These are phyloP conservation scores for Exophiala sideris DNA, from an alignment of 2,329 filamentous ascomycete species.

Conservation along the genomic window DNA sequence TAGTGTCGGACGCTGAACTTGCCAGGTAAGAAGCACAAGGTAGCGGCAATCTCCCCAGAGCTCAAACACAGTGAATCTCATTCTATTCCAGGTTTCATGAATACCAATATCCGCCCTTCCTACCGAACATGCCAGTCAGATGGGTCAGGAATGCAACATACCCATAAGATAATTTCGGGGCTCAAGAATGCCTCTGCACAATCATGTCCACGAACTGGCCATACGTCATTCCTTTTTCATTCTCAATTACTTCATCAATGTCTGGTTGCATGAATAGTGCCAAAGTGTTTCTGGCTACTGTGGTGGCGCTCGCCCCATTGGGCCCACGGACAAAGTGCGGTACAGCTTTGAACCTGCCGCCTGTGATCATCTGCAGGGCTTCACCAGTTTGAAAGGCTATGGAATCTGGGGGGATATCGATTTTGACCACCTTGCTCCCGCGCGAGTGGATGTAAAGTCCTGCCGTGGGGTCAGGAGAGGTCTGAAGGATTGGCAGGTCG, in stretches of 20 bases:
- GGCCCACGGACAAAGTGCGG: conserved; percentile 84
- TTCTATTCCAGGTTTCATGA: too few species aligned
- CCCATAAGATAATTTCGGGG: too few species aligned
- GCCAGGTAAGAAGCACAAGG: too few species aligned
- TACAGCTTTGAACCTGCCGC: conserved; percentile 84
- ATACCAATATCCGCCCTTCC: too few species aligned
- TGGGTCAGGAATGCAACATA: too few species aligned
- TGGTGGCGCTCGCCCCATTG: conserved; percentile 23
- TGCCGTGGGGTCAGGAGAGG: conserved; percentile 76
- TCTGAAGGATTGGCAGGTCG: conserved; percentile 56
- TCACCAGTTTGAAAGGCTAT: conserved; percentile 95
- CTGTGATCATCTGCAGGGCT: conserved; percentile 82
- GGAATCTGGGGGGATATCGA: conserved; percentile 84
- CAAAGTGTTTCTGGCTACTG: conserved; percentile 74
- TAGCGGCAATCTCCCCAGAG: too few species aligned
- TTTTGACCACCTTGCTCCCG: conserved; percentile 74
- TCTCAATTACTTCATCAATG: conserved; percentile 67
- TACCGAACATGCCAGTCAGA: too few species aligned
- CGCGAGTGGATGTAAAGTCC: conserved; percentile 93
- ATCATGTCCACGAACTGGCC: conserved; percentile 73
- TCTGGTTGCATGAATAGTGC: conserved; percentile 98
- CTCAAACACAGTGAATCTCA: too few species aligned
- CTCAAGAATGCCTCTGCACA: conserved; percentile 63
- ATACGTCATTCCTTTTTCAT: conserved; percentile 69
- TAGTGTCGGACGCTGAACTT: too few species aligned